phyloP scores from a whole-genome alignment of 2,329 filamentous ascomycete genomes.

The Aureobasidium sp. region DNA sequence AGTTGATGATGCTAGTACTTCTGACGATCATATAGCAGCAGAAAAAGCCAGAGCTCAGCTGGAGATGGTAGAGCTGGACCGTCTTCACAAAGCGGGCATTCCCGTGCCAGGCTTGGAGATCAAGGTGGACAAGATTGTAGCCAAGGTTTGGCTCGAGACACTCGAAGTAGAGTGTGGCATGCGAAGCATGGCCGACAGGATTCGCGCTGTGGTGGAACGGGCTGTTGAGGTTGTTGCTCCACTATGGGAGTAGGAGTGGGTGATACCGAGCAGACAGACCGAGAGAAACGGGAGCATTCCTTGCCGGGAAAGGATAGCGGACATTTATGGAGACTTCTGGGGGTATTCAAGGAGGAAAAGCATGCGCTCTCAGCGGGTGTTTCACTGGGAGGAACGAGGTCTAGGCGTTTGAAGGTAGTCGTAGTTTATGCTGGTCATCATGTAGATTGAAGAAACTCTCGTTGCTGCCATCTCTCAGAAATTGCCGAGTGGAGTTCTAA shows the following conservation, averaged over 20 bases:
- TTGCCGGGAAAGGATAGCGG: not conserved
- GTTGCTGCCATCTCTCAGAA: not conserved
- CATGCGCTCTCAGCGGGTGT: not conserved
- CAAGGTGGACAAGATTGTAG: slow-evolving; percentile 76
- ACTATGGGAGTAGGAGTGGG: slow-evolving; percentile 13
- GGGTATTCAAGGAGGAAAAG: not conserved
- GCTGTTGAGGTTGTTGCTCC: slow-evolving; percentile 54
- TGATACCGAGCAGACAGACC: not conserved
- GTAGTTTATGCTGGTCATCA: not conserved
- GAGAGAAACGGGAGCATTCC: not conserved
- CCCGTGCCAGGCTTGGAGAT: slow-evolving; percentile 85
- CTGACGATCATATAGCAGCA: slow-evolving; percentile 37
- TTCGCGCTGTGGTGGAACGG: slow-evolving; percentile 81
- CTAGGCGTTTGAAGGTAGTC: not conserved
- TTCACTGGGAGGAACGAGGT: not conserved
- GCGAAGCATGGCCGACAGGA: slow-evolving; percentile 68
- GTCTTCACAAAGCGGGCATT: slow-evolving; percentile 75
- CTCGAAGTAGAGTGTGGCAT: slow-evolving; percentile 84
- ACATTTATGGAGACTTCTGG: not conserved
- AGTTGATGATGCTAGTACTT: slow-evolving; percentile 25
- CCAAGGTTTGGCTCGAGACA: slow-evolving; percentile 85
- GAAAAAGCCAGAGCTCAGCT: slow-evolving; percentile 46
- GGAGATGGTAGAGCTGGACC: slow-evolving; percentile 53
- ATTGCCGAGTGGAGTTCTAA: not conserved
- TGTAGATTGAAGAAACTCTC: not conserved